These are phyloP conservation scores for Parachlorella kessleri DNA, from an alignment of 139 green algal species.

Conservation along the genomic window DNA sequence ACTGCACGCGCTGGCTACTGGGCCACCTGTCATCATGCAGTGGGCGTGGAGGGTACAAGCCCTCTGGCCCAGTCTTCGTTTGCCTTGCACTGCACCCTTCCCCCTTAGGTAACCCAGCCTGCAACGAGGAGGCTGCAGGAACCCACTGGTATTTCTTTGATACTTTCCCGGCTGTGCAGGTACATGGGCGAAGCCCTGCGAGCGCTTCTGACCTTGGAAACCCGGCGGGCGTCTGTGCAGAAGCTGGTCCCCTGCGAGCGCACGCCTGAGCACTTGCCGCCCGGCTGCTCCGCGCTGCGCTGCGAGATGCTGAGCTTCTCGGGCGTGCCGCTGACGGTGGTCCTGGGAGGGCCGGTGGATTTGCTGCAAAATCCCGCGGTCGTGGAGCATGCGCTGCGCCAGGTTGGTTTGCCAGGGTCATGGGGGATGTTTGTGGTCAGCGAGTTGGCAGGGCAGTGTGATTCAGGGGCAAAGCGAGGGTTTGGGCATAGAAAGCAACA, in stretches of 20 bases:
- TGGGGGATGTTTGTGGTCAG: too few species aligned
- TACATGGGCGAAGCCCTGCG: conserved; percentile 80
- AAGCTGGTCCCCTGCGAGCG: conserved; percentile 22
- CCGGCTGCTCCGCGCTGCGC: conserved; percentile 58
- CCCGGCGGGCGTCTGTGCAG: conserved; percentile 35
- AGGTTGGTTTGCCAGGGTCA: conserved; percentile 25
- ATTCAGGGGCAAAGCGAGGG: too few species aligned
- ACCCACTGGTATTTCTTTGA: too few species aligned
- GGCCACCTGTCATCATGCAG: too few species aligned
- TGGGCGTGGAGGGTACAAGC: too few species aligned
- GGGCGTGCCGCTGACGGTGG: conserved; percentile 32
- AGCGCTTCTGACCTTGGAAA: conserved; percentile 74
- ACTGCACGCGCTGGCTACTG: too few species aligned
- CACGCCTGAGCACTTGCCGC: conserved; percentile 68
- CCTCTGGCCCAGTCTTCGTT: too few species aligned
- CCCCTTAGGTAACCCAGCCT: too few species aligned
- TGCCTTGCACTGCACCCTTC: too few species aligned
- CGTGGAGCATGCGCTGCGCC: conserved; percentile 75
- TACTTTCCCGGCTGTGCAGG: conserved; percentile 28
- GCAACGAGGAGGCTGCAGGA: too few species aligned
- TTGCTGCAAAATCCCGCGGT: conserved; percentile 61
- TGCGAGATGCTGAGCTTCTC: conserved; percentile 54
- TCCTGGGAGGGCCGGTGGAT: conserved; percentile 57
- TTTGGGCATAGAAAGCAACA: too few species aligned
- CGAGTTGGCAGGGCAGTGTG: too few species aligned